These are phyloP conservation scores for Microglena sp. DNA, from an alignment of 139 green algal genomes.

Conservation along the genomic window DNA sequence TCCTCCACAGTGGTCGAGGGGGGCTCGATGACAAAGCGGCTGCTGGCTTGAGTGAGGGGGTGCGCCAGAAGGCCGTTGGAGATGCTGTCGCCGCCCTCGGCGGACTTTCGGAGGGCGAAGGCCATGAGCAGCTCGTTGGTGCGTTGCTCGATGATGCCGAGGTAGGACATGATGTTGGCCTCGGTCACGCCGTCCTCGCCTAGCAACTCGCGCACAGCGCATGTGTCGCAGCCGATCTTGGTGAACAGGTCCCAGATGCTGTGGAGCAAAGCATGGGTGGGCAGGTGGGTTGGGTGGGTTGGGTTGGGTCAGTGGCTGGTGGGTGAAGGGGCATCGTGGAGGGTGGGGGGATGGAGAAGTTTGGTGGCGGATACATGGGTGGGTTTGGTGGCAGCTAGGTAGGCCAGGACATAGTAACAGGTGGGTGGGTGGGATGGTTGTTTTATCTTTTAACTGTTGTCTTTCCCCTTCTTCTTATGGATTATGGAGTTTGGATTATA, in stretches of 20 bases:
- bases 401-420: too few relatives aligned
- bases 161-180: slow-evolving; percentile 71
- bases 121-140: slow-evolving; percentile 71
- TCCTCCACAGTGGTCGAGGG: slow-evolving; percentile 29
- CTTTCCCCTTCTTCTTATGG: too few relatives aligned
- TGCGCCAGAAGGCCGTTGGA: slow-evolving; percentile 30
- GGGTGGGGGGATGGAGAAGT: too few relatives aligned
- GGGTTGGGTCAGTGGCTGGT: too few relatives aligned
- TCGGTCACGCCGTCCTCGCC: slow-evolving; percentile 52
- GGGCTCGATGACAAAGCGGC: slow-evolving; percentile 44
- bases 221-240: slow-evolving; percentile 66
- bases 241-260: slow-evolving; percentile 57
- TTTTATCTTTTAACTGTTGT: too few relatives aligned
- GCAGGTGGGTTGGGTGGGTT: too few relatives aligned
- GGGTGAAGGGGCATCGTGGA: too few relatives aligned
- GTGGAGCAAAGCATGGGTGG: too few relatives aligned
- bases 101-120: slow-evolving; percentile 22
- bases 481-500: too few relatives aligned
- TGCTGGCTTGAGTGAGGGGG: slow-evolving; percentile 16
- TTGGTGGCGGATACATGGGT: too few relatives aligned
- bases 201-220: slow-evolving; percentile 33
- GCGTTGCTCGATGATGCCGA: slow-evolving; percentile 85
- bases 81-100: slow-evolving; percentile 11
- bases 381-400: too few relatives aligned
- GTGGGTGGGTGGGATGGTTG: too few relatives aligned